These are phyloP conservation scores for Collybiopsis luxurians DNA, from an alignment of 768 basidiomycete genomes.

Conservation along the genomic window DNA sequence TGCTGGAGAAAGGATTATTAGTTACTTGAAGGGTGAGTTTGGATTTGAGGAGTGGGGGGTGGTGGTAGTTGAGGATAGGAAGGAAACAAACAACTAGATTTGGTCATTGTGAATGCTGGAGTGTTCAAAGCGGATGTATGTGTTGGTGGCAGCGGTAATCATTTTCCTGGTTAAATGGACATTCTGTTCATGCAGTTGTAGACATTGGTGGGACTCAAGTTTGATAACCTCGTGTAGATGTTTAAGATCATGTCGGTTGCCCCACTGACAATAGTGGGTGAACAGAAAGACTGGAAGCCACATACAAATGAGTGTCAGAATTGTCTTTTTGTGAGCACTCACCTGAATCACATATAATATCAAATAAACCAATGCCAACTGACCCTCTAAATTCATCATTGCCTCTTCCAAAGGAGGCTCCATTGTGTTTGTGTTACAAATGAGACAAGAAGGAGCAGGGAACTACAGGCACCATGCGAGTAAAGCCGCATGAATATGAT, in stretches of 20 bases:
- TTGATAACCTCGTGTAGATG: slow-evolving; percentile 40
- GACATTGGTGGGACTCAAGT: slow-evolving; percentile 34
- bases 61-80: too few relatives aligned
- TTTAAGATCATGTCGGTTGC: slow-evolving; percentile 43
- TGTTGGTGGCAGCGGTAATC: too few relatives aligned
- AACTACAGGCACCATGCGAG: slow-evolving; percentile 49
- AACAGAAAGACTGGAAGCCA: too few relatives aligned
- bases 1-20: slow-evolving; percentile 33
- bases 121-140: slow-evolving; percentile 38
- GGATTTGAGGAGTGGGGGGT: too few relatives aligned
- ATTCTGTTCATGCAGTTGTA: too few relatives aligned
- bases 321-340: not conserved
- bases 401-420: slow-evolving; percentile 47
- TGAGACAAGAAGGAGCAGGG: slow-evolving; percentile 42
- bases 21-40: slow-evolving; percentile 7
- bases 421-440: slow-evolving; percentile 37
- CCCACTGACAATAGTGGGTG: slow-evolving; percentile 33
- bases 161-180: too few relatives aligned
- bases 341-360: too few relatives aligned
- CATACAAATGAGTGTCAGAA: too few relatives aligned
- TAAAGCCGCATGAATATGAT: slow-evolving; percentile 51
- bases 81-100: slow-evolving; percentile 22
- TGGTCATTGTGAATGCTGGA: slow-evolving; percentile 36
- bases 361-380: slow-evolving; percentile 15
- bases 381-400: slow-evolving; percentile 35